Evolutionary conservation across 306 rosid species (phyloP).

Genomic region (Prunus salicina): DNA sequence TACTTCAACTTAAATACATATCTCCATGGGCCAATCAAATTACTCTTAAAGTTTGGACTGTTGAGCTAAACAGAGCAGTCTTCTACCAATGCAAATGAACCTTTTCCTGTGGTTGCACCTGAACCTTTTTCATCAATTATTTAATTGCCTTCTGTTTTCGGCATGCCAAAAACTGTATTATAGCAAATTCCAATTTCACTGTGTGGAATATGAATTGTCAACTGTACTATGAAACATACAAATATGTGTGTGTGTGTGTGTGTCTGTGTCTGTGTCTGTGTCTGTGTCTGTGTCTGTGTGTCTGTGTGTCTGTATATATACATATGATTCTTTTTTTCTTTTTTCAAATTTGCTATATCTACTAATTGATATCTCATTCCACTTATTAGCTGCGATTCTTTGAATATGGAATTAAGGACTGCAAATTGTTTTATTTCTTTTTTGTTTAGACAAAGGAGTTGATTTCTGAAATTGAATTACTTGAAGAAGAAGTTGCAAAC

Average conservation of each 20-base stretch:
- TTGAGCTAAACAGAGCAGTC: not conserved
- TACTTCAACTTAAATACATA: not conserved
- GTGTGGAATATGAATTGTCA: not conserved
- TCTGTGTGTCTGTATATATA: too few relatives aligned
- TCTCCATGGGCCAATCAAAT: not conserved
- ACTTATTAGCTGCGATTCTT: slow-evolving; percentile 8
- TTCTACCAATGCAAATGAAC: not conserved
- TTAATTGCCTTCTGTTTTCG: not conserved
- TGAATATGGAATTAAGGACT: slow-evolving; percentile 9
- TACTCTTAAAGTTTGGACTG: not conserved
- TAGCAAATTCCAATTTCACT: not conserved
- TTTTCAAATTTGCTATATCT: not conserved
- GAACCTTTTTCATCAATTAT: not conserved
- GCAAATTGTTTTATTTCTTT: slow-evolving; percentile 7
- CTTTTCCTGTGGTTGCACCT: not conserved
- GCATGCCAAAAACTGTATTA: not conserved
- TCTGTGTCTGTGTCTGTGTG: too few relatives aligned
- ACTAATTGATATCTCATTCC: not conserved
- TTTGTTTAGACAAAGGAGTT: slow-evolving; percentile 66
- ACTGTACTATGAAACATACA: not conserved
- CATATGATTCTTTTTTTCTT: too few relatives aligned
- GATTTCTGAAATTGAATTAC: slow-evolving; percentile 83
- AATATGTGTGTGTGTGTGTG: too few relatives aligned
- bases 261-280: too few relatives aligned
- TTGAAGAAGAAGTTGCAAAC: slow-evolving; percentile 89